These are phyloP conservation scores for Cicer arietinum DNA, from an alignment of 306 rosid species.

Conservation along the genomic window DNA sequence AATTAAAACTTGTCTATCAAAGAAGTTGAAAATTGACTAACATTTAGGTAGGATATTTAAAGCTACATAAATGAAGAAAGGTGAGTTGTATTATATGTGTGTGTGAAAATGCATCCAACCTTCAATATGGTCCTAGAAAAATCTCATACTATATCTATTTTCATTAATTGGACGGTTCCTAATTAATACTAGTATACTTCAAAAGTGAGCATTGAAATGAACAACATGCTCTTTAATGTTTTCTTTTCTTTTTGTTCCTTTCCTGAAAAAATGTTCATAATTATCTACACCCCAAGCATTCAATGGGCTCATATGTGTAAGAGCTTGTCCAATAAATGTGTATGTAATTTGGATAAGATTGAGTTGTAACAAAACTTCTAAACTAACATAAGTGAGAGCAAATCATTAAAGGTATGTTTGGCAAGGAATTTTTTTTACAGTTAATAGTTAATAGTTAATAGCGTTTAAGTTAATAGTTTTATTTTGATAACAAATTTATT, in stretches of 20 bases:
- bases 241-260: not conserved
- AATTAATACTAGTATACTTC: slow-evolving; percentile 33
- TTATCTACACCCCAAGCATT: slow-evolving; percentile 17
- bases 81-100: not conserved
- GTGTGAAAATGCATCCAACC: slow-evolving; percentile 42
- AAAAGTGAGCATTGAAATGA: slow-evolving; percentile 20
- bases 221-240: slow-evolving; percentile 7
- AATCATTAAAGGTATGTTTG: too few relatives aligned
- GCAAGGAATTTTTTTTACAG: too few relatives aligned
- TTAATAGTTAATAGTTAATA: too few relatives aligned
- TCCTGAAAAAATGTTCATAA: not conserved
- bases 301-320: slow-evolving; percentile 11
- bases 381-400: not conserved
- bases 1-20: not conserved
- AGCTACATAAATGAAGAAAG: slow-evolving; percentile 30
- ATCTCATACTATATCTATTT: slow-evolving; percentile 4
- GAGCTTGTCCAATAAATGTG: slow-evolving; percentile 36
- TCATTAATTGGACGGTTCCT: slow-evolving; percentile 81
- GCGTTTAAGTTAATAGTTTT: too few relatives aligned
- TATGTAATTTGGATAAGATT: slow-evolving; percentile 5
- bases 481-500: too few relatives aligned
- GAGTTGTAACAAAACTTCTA: not conserved
- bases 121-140: slow-evolving; percentile 42
- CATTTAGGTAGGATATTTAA: slow-evolving; percentile 52
- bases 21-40: slow-evolving; percentile 37